Evolutionary conservation across 495 filamentous ascomycete species (phyloP).

Genomic region (Rhypophila decipiens): DNA sequence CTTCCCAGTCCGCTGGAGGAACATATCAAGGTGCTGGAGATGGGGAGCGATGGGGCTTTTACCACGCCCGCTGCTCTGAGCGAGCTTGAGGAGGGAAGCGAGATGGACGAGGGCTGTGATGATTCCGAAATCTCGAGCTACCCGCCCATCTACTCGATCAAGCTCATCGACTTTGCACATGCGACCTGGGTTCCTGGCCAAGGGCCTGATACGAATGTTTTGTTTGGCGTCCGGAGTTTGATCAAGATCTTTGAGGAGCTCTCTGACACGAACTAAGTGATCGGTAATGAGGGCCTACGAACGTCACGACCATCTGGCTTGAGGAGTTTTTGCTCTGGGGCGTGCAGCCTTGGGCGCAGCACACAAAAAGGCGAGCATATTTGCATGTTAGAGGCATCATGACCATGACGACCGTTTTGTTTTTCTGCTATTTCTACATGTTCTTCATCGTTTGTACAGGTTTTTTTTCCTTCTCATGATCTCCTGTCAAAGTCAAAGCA

Average conservation of each 20-base stretch:
- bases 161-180: conserved; percentile 96
- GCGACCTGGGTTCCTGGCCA: conserved; percentile 78
- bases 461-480: neutral
- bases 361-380: neutral
- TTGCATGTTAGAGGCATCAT: conserved; percentile 3
- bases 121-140: conserved; percentile 60
- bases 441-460: too few species aligned
- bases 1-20: conserved; percentile 13
- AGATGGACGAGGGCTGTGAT: conserved; percentile 50
- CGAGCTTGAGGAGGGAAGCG: conserved; percentile 36
- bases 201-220: conserved; percentile 80
- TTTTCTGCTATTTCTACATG: too few species aligned
- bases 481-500: neutral
- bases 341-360: too few species aligned
- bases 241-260: conserved; percentile 64
- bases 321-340: too few species aligned
- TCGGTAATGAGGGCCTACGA: too few species aligned
- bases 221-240: conserved; percentile 69
- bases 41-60: conserved; percentile 2
- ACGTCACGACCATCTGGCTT: too few species aligned
- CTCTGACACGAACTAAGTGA: too few species aligned
- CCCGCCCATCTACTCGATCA: conserved; percentile 71
- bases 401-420: conserved; percentile 4
- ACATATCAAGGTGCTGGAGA: conserved; percentile 17
- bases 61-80: conserved; percentile 1